Evolutionary conservation across 495 filamentous ascomycete genomes (phyloP).

Genomic region (Clavariopsis aquatica): DNA sequence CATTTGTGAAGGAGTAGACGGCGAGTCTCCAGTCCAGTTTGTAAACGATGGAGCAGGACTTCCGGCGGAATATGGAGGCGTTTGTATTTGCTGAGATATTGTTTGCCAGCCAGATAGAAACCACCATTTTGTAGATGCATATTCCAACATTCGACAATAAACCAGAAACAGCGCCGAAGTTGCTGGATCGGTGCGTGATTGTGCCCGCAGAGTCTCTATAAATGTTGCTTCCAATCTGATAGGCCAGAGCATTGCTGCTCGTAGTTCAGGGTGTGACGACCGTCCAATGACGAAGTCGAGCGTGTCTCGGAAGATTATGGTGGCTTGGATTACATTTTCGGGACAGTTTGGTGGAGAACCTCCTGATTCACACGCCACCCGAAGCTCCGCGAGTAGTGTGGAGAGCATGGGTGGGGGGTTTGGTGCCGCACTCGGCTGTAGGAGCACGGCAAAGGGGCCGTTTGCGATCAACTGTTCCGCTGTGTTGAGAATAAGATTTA

Average conservation of each 20-base stretch:
- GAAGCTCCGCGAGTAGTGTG: slow-evolving; percentile 1
- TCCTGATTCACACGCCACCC: neutral
- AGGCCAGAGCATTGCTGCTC: slow-evolving; percentile 4
- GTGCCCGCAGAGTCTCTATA: neutral
- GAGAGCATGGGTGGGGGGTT: slow-evolving; percentile 1
- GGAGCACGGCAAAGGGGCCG: slow-evolving; percentile 5
- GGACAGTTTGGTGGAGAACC: neutral
- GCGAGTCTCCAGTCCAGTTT: neutral
- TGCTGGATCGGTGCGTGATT: neutral
- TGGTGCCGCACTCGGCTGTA: neutral
- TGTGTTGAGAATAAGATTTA: neutral
- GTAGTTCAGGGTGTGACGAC: neutral
- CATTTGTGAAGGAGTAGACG: slow-evolving; percentile 5
- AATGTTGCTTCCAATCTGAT: neutral
- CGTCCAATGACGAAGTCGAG: neutral
- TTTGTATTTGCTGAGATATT: neutral
- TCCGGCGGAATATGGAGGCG: neutral
- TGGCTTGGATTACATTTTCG: neutral
- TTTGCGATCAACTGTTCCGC: neutral
- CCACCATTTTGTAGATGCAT: slow-evolving; percentile 9
- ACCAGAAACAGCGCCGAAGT: neutral
- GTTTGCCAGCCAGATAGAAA: slow-evolving; percentile 13
- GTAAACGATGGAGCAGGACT: neutral
- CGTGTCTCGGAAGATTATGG: neutral
- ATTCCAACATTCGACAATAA: slow-evolving; percentile 10